Evolutionary conservation across 164 flowering plant species (phyloP).

Genomic region (Hamamelis virginiana): DNA sequence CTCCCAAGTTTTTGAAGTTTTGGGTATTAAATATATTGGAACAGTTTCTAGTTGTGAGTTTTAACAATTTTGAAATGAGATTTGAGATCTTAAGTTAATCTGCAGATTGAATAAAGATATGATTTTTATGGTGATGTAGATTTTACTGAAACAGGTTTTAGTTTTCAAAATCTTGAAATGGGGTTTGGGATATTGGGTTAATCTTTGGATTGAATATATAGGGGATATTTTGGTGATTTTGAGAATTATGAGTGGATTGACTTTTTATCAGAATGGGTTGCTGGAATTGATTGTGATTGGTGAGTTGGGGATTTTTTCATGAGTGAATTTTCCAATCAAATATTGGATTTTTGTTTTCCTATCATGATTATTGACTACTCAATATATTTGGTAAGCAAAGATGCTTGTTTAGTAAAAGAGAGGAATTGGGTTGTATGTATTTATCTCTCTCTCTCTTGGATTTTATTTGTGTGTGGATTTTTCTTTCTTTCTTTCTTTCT

Average conservation of each 20-base stretch:
- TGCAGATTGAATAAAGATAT: not conserved
- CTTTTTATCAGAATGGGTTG: not conserved
- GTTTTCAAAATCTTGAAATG: not conserved
- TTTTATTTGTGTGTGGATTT: too few species aligned
- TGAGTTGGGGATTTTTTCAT: not conserved
- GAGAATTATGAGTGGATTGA: not conserved
- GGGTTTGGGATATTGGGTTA: slow-evolving; percentile 4
- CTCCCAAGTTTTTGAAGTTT: not conserved
- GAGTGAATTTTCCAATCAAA: not conserved
- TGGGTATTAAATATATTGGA: not conserved
- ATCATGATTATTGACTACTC: not conserved
- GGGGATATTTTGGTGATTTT: slow-evolving; percentile 2
- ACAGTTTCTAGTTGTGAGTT: not conserved
- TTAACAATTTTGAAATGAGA: not conserved
- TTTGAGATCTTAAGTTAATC: not conserved
- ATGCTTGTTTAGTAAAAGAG: too few species aligned
- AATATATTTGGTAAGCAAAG: too few species aligned
- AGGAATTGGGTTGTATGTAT: too few species aligned
- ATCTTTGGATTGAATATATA: not conserved
- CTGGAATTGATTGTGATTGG: not conserved
- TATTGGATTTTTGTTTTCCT: not conserved
- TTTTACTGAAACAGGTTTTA: not conserved
- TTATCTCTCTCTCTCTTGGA: too few species aligned
- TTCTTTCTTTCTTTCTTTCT: too few species aligned
- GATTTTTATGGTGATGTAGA: not conserved